A percentile compares a stretch with the other conserved stretches of the same genome.
phyloP scores from a whole-genome alignment of 805 yeast genomes.

The Yamadazyma akitaensis region DNA sequence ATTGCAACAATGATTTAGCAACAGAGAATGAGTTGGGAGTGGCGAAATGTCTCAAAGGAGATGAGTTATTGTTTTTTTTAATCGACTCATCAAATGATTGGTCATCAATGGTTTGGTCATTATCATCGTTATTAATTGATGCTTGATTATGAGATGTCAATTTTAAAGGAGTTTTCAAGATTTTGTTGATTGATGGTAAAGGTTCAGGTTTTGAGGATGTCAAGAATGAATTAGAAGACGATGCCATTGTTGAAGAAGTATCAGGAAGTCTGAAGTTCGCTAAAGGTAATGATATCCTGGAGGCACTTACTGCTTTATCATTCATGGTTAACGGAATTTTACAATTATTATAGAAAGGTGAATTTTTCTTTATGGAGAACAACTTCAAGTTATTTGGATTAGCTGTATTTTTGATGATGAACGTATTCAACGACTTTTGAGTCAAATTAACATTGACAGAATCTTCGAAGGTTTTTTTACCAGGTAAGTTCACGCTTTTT shows the following conservation, averaged over 20 bases:
- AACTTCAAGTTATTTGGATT: constrained; percentile 22
- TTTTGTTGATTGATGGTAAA: constrained; percentile 42
- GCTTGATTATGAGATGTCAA: constrained; percentile 8
- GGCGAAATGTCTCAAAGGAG: constrained; percentile 38
- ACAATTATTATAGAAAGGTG: constrained; percentile 25
- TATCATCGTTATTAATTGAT: constrained; percentile 10
- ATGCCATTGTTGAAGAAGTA: constrained; percentile 4
- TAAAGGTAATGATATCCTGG: constrained; percentile 2
- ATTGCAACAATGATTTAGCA: constrained; percentile 44
- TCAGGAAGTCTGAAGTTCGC: neutral
- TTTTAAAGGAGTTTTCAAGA: constrained; percentile 43
- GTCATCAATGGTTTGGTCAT: constrained; percentile 18
- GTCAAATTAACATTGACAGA: constrained; percentile 11
- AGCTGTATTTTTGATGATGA: neutral
- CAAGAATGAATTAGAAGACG: constrained; percentile 1
- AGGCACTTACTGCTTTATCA: neutral
- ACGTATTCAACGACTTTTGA: constrained; percentile 9
- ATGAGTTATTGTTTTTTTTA: constrained; percentile 18
- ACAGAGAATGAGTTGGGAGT: constrained; percentile 45
- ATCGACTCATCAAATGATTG: constrained; percentile 19
- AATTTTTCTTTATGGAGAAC: constrained; percentile 36
- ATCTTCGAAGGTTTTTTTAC: constrained; percentile 8
- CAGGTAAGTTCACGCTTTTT: constrained; percentile 3
- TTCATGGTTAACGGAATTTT: constrained; percentile 12
- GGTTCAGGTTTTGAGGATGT: neutral